Conservation (phyloP, 257 asterid species). For the Forsythia suspensa region DNA sequence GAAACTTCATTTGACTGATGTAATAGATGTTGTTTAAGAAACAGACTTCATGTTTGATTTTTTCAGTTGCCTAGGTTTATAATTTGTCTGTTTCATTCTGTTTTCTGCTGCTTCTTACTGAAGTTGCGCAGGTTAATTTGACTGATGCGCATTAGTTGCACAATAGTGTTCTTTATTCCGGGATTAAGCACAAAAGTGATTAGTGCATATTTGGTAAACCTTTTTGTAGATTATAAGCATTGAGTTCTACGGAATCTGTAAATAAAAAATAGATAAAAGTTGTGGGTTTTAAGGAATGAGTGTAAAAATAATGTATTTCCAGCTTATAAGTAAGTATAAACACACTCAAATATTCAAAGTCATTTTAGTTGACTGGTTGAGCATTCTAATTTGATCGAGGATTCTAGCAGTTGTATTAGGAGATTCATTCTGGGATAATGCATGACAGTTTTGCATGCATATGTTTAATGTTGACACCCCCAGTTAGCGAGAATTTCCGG, state of each 20-base stretch:
- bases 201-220: no score
- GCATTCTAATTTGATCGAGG: neutral
- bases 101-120: neutral
- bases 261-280: no score
- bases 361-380: neutral
- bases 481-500: no score
- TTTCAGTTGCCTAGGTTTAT: constrained; percentile 4
- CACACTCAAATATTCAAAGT: no score
- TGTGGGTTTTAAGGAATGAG: no score
- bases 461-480: no score
- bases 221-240: no score
- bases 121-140: neutral
- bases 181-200: no score
- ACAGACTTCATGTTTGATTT: neutral
- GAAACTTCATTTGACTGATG: constrained; percentile 9
- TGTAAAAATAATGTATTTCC: no score
- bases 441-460: neutral
- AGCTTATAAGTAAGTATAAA: no score
- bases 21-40: constrained; percentile 22
- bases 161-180: neutral
- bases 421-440: neutral
- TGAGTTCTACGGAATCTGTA: no score
- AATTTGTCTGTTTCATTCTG: neutral
- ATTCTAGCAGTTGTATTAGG: neutral
- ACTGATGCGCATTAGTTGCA: neutral